These are phyloP conservation scores for Termitomyces heimii DNA, from an alignment of 768 basidiomycete species.

Conservation along the genomic window DNA sequence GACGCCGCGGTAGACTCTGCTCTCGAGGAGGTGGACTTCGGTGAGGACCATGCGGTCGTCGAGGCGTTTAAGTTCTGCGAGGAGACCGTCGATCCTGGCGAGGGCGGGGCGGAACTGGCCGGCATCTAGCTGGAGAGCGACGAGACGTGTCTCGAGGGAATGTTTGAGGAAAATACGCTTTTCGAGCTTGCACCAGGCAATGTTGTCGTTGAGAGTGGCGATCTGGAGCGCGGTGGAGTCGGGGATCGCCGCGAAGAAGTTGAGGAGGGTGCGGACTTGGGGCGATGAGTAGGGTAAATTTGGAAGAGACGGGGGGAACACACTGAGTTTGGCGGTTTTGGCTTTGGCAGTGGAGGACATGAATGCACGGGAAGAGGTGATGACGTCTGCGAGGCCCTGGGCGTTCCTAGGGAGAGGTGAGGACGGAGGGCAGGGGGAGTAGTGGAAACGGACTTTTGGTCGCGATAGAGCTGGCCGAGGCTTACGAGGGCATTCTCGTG, in stretches of 20 bases:
- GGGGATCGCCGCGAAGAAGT: constrained; percentile 79
- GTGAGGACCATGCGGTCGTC: constrained; percentile 99
- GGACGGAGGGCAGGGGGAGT: not conserved
- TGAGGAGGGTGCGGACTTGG: constrained; percentile 88
- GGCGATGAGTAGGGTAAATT: not conserved
- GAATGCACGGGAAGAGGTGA: constrained; percentile 77
- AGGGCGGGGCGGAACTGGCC: constrained; percentile 76
- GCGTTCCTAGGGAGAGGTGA: constrained; percentile 61
- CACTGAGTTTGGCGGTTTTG: constrained; percentile 94
- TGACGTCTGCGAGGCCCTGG: constrained; percentile 77
- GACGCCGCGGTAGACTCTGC: constrained; percentile 83
- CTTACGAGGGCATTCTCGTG: constrained; percentile 84
- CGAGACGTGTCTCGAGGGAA: constrained; percentile 84
- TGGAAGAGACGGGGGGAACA: constrained; percentile 17
- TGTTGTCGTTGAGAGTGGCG: constrained; percentile 81
- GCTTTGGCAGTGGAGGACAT: constrained; percentile 96
- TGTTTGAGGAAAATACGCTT: constrained; percentile 96
- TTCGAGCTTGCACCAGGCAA: constrained; percentile 87
- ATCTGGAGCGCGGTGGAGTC: constrained; percentile 73
- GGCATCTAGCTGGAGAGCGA: constrained; percentile 75
- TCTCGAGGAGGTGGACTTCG: constrained; percentile 93
- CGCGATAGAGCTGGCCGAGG: constrained; percentile 82
- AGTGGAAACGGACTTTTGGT: constrained; percentile 53
- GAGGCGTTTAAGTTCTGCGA: constrained; percentile 85
- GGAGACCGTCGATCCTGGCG: constrained; percentile 74